Evolutionary conservation across 1,284 basidiomycete genomes (phyloP), one percentile per base, ranked within the genome.

Genomic region (Trichosporon ovoides): DNA sequence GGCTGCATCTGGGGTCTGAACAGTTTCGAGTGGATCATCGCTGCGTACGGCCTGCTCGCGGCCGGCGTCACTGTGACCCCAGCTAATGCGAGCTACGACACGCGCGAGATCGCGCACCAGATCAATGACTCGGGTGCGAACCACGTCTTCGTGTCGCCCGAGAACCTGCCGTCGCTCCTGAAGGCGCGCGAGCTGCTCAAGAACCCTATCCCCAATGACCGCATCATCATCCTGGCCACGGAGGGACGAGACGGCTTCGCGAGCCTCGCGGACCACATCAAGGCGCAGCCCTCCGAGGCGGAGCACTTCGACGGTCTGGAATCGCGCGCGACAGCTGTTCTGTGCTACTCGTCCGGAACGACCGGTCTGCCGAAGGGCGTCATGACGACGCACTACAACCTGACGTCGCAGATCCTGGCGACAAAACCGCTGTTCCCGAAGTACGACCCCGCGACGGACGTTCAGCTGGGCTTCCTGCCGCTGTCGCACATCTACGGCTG

Each of bases 301-400:
- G 62, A 63, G 48, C 19, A 35, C 49, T 63, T 63, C 28, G 56
- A 63, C 51, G 58, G 58, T 7, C 14, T 20, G 2, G 35, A 53
- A 3, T 55, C 53, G 3, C 40, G 51, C 28, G 55, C 38, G 13
- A 58, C 56, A 0, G 62, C 58, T 9, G 58, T 48, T 64, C 71
- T 88, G 33, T 88, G 85, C 64, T 87, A 87, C 67, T 81, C 79
- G 14, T 86, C 84, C 55, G 85, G 86, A 3, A 88, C 85, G 3
- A 77, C 76, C 0, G 77, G 77, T 0, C 51, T 68, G 14, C 71
- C 69, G 11, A 77, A 77, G 61, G 77, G 77, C 14, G 76, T 78
- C 16, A 74, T 76, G 67, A 86, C 85, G 0, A 86, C 84, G 1
- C 86, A 88, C 72, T 80, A 80, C 58, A 88, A 89, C 63, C 71